Percentiles rank a stretch among this genome's conserved stretches.
phyloP scores from a whole-genome alignment of 2,329 filamentous ascomycete species.

The Colletotrichum eremochloae region DNA sequence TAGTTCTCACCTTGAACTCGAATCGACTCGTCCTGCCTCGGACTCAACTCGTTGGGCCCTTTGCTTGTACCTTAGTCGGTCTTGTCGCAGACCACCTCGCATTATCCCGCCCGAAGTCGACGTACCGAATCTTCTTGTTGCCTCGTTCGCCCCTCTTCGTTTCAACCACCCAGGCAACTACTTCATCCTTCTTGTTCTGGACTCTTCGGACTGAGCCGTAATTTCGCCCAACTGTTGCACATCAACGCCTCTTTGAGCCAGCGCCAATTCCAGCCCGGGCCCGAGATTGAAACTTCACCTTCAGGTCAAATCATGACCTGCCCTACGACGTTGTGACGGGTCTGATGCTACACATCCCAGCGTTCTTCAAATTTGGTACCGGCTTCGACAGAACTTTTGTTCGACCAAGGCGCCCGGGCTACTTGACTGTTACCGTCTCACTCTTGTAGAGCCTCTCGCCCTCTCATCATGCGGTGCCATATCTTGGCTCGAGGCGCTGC shows the following conservation, averaged over 20 bases:
- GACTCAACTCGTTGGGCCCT: background rate
- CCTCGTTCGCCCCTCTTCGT: background rate
- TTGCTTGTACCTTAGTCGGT: background rate
- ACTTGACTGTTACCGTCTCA: background rate
- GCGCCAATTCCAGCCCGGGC: background rate
- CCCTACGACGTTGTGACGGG: slow-evolving; percentile 32
- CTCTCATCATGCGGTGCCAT: slow-evolving; percentile 26
- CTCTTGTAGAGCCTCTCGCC: background rate
- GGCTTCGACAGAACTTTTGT: background rate
- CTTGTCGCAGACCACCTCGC: background rate
- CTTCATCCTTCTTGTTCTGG: background rate
- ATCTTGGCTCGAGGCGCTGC: slow-evolving; percentile 6
- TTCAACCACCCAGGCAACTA: background rate
- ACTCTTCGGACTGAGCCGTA: background rate
- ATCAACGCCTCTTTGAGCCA: background rate
- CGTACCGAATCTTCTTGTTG: background rate
- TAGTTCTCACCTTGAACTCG: background rate
- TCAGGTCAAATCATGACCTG: slow-evolving; percentile 33
- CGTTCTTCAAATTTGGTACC: slow-evolving; percentile 6
- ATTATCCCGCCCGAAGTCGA: background rate
- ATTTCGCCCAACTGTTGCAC: background rate
- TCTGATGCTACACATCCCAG: slow-evolving; percentile 21
- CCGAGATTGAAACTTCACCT: slow-evolving; percentile 9
- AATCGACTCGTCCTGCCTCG: slow-evolving; percentile 1
- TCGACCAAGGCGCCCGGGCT: background rate